Evolutionary conservation across 495 filamentous ascomycete genomes (phyloP).

Genomic region (Penicillium lagena): DNA sequence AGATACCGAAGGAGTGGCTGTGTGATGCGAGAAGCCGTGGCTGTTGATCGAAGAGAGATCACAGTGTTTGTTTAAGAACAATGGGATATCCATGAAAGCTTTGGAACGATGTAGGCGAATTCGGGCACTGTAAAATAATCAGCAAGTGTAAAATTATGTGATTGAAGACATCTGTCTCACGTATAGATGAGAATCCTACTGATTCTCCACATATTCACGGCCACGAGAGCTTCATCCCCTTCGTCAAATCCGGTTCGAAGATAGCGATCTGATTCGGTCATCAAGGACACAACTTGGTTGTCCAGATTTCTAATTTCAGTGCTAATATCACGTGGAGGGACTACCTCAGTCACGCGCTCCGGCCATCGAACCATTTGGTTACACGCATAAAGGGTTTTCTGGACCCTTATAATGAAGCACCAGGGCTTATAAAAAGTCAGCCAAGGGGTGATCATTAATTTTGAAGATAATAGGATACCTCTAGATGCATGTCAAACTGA

Average conservation of each 20-base stretch:
- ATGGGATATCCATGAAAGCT: conserved; percentile 43
- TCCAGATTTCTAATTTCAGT: conserved; percentile 10
- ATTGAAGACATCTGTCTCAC: conserved; percentile 3
- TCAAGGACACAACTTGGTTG: conserved; percentile 2
- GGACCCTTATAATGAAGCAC: conserved; percentile 36
- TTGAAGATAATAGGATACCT: conserved; percentile 21
- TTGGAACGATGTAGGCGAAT: conserved; percentile 45
- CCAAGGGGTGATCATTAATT: not conserved
- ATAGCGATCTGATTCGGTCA: conserved; percentile 10
- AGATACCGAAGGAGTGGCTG: conserved; percentile 4
- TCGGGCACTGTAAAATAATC: conserved; percentile 29
- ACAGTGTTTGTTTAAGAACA: conserved; percentile 44
- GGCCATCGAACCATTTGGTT: conserved; percentile 23
- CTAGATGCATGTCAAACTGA: conserved; percentile 29
- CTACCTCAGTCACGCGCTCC: conserved; percentile 3
- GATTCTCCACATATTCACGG: conserved; percentile 15
- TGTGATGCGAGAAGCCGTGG: not conserved
- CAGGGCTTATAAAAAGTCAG: conserved; percentile 25
- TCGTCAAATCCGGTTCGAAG: conserved; percentile 5
- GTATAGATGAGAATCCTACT: conserved; percentile 12
- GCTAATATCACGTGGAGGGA: conserved; percentile 1
- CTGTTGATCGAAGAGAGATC: conserved; percentile 36
- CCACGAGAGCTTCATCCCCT: conserved; percentile 5
- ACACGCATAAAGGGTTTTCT: conserved; percentile 36
- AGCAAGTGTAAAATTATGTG: no score